These are phyloP conservation scores for Geotrichum klebahnii DNA, from an alignment of 1,139 yeast genomes.

Conservation along the genomic window DNA sequence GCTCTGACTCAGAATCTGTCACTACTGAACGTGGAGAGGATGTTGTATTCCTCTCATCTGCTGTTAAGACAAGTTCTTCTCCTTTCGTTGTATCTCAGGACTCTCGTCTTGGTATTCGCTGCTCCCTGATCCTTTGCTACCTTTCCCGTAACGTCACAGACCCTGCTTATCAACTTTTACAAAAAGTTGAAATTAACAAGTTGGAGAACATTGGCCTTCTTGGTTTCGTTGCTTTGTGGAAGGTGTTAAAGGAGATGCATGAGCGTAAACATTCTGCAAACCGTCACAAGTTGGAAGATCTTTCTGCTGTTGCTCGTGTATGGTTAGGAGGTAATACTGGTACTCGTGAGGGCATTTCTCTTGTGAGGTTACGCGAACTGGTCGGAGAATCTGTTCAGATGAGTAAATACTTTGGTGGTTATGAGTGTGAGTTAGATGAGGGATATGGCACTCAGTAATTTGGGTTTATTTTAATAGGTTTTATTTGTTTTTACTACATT, in stretches of 20 bases:
- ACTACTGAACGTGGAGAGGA: conserved; percentile 19
- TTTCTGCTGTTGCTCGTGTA: conserved; percentile 35
- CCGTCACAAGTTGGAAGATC: conserved; percentile 21
- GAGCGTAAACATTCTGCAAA: conserved; percentile 17
- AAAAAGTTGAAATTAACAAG: conserved; percentile 25
- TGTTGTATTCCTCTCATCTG: conserved; percentile 21
- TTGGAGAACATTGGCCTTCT: conserved; percentile 35
- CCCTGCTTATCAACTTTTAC: conserved; percentile 27
- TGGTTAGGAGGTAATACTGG: conserved; percentile 41
- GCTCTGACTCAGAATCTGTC: conserved; percentile 21
- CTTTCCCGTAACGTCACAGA: conserved; percentile 24
- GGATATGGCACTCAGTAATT: conserved; percentile 29
- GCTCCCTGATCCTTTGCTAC: conserved; percentile 30
- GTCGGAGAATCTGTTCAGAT: conserved; percentile 37
- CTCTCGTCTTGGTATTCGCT: conserved; percentile 32
- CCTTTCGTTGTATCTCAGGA: conserved; percentile 29
- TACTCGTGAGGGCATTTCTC: conserved; percentile 34
- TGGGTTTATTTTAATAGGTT: neutral
- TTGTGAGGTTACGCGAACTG: conserved; percentile 34
- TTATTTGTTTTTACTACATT: too few relatives aligned
- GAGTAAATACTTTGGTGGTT: conserved; percentile 34
- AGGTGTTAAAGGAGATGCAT: conserved; percentile 23
- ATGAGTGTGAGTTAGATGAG: conserved; percentile 30
- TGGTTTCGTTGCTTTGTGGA: conserved; percentile 37
- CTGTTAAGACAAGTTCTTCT: conserved; percentile 16